Base-by-base conservation (phyloP, 257 asterid genomes). In the Prunella vulgaris region DNA sequence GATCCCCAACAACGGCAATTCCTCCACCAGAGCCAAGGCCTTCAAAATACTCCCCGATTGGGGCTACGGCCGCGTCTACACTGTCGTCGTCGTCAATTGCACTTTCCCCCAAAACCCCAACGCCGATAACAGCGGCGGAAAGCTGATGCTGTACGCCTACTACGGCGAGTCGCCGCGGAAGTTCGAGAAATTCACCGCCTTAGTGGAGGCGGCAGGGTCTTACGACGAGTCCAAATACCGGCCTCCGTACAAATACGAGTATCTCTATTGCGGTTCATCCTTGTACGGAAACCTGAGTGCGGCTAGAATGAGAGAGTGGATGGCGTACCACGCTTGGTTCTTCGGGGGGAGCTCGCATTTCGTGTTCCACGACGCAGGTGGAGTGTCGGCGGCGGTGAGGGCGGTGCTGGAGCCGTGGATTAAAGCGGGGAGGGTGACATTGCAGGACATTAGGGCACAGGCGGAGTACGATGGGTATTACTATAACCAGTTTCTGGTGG, bases 51-150 rank as follows among this genome's bases (percentile, higher is more conserved):
- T 87, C 21, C 89, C 91, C 4, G 95, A 85, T n/a, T 87, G 91
- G 95, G 95, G 95, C 40, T 87, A 83, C 83, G 95, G 95, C 71
- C 91, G 95, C 20, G 89, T 87, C 9, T 87, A 87, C 83, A 87
- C 95, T 38, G 91, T 82, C 37, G 86, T 85, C 17, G 89, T 85
- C 24, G 86, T 85, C 61, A 85, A 85, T 7, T 83, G 90, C 82
- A 85, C 90, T 0, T 88, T 85, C 40, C 0, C 83, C 3, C 60
- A 40, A 1, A 72, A 84, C 67, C 88, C 88, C 30, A 81, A 84
- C 66, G 65, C 70, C 32, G 87, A 78, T 68, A 81, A 82, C 64
- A 10, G 70, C 66, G 95, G 90, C 28, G 95, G 95, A 1, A 79
- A 76, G 76, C 84, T 87, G 5, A 15, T 74, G 59, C 21, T 85